Conservation (phyloP, 2,329 filamentous ascomycete species). For the Colletotrichum liaoningense region DNA sequence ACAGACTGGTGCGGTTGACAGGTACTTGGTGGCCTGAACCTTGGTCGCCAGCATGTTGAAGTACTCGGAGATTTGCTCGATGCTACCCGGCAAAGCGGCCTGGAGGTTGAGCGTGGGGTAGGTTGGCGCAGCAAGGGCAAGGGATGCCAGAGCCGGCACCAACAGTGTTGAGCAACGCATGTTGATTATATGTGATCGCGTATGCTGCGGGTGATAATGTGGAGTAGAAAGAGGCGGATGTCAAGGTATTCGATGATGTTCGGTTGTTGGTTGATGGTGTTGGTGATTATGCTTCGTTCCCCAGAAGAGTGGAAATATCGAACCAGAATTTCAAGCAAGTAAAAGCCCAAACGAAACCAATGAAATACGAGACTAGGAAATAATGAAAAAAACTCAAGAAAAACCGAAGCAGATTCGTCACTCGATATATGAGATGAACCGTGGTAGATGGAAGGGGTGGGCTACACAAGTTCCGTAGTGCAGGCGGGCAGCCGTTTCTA, state of each 20-base stretch:
- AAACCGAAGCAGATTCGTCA: conserved; percentile 29
- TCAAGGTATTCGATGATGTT: neutral
- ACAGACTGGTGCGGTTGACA: conserved; percentile 58
- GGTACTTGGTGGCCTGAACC: conserved; percentile 59
- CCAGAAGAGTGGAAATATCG: neutral
- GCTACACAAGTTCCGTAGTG: neutral
- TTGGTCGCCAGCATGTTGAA: conserved; percentile 70
- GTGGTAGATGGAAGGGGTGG: neutral
- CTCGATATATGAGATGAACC: conserved; percentile 21
- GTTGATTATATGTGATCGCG: conserved; percentile 39
- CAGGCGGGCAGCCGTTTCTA: conserved; percentile 28
- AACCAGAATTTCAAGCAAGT: conserved; percentile 11
- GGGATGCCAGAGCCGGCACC: conserved; percentile 57
- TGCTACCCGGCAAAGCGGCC: conserved; percentile 45
- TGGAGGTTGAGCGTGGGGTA: conserved; percentile 58
- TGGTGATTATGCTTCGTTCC: conserved; percentile 14
- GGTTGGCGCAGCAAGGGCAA: conserved; percentile 57
- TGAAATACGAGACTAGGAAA: conserved; percentile 23
- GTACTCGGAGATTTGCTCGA: conserved; percentile 66
- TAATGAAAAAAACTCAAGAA: conserved; percentile 36
- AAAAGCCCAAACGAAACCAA: conserved; percentile 21
- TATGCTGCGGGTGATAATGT: conserved; percentile 7
- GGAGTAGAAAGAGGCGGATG: neutral
- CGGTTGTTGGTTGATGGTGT: conserved; percentile 9
- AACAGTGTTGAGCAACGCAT: conserved; percentile 65